A percentile compares a stretch with the other conserved stretches of the same genome.
These are phyloP conservation scores for Dryas octopetala DNA, from an alignment of 306 rosid genomes.

Conservation along the genomic window DNA sequence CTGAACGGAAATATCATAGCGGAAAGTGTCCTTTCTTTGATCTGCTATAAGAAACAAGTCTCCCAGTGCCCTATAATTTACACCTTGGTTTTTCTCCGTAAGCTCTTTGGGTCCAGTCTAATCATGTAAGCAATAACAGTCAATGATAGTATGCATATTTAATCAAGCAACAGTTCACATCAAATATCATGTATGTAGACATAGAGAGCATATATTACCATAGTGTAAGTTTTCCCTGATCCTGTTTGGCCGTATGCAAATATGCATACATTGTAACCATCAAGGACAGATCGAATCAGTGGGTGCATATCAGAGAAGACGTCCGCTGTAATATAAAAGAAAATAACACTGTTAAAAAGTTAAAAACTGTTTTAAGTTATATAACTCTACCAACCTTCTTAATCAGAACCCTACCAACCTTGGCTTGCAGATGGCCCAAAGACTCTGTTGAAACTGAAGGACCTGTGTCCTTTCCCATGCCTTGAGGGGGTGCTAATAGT, in stretches of 20 bases:
- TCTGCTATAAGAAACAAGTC: conserved; percentile 79
- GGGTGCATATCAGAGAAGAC: conserved; percentile 92
- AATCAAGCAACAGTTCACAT: neutral
- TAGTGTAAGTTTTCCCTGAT: conserved; percentile 85
- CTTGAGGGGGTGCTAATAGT: conserved; percentile 68
- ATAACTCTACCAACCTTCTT: neutral
- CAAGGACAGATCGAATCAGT: conserved; percentile 82
- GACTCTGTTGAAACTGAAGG: conserved; percentile 84
- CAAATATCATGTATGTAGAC: neutral
- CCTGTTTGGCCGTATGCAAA: conserved; percentile 95
- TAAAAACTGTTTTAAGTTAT: neutral
- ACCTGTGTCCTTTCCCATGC: conserved; percentile 70
- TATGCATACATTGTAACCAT: conserved; percentile 87
- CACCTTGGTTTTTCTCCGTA: conserved; percentile 87
- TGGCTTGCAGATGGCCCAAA: conserved; percentile 87
- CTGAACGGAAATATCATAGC: conserved; percentile 81
- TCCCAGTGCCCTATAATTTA: conserved; percentile 89
- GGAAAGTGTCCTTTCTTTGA: conserved; percentile 77
- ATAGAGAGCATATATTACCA: conserved; percentile 50
- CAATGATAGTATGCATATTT: neutral
- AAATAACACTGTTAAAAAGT: neutral
- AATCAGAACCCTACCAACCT: conserved; percentile 49
- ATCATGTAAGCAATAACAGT: conserved; percentile 24
- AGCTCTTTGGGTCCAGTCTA: conserved; percentile 91
- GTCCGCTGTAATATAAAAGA: conserved; percentile 54